These are phyloP conservation scores for Lagerstroemia speciosa DNA, from an alignment of 345 rosid genomes.

Conservation along the genomic window DNA sequence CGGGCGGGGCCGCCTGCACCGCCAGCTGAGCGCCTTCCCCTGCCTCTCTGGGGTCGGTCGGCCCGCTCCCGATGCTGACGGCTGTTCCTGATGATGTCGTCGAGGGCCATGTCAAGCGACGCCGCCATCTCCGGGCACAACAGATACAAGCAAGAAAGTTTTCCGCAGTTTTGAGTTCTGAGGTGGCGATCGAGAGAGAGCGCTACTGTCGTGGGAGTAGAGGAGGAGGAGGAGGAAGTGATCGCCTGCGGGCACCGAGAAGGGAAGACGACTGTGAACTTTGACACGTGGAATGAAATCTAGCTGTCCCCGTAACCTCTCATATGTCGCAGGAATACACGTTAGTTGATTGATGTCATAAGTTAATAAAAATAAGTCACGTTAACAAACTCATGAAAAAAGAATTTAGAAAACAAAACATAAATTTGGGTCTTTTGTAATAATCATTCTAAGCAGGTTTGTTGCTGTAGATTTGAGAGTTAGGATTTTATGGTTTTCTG, in stretches of 20 bases:
- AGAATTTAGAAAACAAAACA: no score
- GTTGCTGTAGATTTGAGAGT: no score
- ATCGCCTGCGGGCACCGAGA: neutral
- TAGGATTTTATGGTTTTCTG: no score
- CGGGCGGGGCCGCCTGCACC: constrained; percentile 3
- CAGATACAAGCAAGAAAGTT: neutral
- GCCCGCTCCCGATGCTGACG: constrained; percentile 13
- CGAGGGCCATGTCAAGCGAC: constrained; percentile 44
- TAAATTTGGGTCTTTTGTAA: no score
- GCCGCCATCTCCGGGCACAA: constrained; percentile 28
- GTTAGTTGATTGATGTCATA: no score
- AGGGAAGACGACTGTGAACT: neutral
- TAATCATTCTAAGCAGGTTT: no score
- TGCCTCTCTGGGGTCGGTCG: neutral
- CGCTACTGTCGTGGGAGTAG: neutral
- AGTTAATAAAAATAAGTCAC: no score
- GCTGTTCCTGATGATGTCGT: constrained; percentile 38
- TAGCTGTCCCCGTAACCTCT: no score
- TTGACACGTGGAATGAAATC: neutral
- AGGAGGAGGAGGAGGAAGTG: neutral
- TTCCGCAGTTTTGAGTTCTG: constrained; percentile 1
- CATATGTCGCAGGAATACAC: no score
- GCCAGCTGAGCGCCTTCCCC: neutral
- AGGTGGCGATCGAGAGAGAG: neutral
- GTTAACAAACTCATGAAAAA: no score